A percentile compares a stretch with the other conserved stretches of the same genome.
Evolutionary conservation across 345 rosid species (phyloP).

Genomic region (sweet orange (Citrus sinensis)): DNA sequence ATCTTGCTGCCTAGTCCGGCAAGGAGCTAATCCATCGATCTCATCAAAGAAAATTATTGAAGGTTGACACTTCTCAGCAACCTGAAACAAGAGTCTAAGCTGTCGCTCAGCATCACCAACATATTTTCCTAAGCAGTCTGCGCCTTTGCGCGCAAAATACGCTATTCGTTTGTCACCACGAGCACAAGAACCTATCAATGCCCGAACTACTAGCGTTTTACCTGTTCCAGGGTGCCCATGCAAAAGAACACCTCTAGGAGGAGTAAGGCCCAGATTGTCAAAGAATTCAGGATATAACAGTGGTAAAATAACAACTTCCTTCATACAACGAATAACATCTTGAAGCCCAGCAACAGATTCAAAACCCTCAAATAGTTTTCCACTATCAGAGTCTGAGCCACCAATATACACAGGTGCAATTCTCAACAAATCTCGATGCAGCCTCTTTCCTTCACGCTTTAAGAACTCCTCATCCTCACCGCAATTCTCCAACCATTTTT

Average conservation of each 20-base stretch:
- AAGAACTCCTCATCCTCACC: constrained; percentile 99
- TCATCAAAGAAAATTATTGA: constrained; percentile 97
- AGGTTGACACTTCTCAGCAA: constrained; percentile 96
- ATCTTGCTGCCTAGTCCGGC: constrained; percentile 89
- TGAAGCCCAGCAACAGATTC: constrained; percentile 99
- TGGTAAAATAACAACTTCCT: constrained; percentile 95
- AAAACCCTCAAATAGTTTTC: constrained; percentile 75
- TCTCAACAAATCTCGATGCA: constrained; percentile 86
- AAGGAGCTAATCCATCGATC: constrained; percentile 96
- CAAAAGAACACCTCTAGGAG: constrained; percentile 96
- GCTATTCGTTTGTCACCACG: constrained; percentile 89
- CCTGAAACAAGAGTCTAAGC: constrained; percentile 96
- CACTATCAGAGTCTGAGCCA: constrained; percentile 56
- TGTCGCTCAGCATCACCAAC: constrained; percentile 99
- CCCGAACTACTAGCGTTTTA: constrained; percentile 93
- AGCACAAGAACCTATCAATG: constrained; percentile 93
- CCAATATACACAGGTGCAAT: constrained; percentile 96
- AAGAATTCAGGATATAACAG: constrained; percentile 92
- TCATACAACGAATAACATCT: constrained; percentile 88
- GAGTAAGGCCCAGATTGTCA: constrained; percentile 83
- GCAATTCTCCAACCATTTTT: constrained; percentile 97
- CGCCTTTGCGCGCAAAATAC: constrained; percentile 98
- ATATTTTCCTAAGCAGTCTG: constrained; percentile 98
- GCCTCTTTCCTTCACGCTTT: constrained; percentile 96
- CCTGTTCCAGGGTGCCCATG: constrained; percentile 99